Evolutionary conservation across 768 basidiomycete species (phyloP).

Genomic region (Rhizopogon vinicolor): DNA sequence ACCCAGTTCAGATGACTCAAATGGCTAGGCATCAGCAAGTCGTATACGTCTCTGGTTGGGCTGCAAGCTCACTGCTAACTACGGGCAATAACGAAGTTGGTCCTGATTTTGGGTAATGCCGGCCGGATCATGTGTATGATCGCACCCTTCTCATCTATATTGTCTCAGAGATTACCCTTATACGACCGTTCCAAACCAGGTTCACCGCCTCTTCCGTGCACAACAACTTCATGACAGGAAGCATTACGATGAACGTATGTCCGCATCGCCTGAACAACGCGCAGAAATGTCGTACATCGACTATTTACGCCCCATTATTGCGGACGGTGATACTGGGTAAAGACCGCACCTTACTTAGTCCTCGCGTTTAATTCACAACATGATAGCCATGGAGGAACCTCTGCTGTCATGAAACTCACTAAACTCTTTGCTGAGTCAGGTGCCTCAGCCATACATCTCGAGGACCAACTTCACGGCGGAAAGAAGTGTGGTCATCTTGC

Average conservation of each 20-base stretch:
- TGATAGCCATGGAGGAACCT: slow-evolving; percentile 83
- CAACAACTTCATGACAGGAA: slow-evolving; percentile 93
- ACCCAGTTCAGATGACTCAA: slow-evolving; percentile 93
- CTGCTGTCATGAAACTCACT: slow-evolving; percentile 89
- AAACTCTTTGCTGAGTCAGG: slow-evolving; percentile 96
- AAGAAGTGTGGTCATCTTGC: slow-evolving; percentile 94
- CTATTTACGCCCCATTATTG: slow-evolving; percentile 89
- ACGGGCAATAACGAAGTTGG: slow-evolving; percentile 91
- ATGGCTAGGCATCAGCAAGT: slow-evolving; percentile 85
- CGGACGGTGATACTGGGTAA: slow-evolving; percentile 92
- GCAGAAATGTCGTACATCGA: slow-evolving; percentile 76
- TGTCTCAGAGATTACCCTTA: slow-evolving; percentile 82
- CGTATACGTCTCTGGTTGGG: slow-evolving; percentile 94
- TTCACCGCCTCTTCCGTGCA: slow-evolving; percentile 85
- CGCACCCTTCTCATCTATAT: slow-evolving; percentile 1
- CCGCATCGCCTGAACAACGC: slow-evolving; percentile 56
- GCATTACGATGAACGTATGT: slow-evolving; percentile 83
- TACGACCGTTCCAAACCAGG: slow-evolving; percentile 94
- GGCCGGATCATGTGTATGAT: slow-evolving; percentile 1
- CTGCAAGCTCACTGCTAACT: slow-evolving; percentile 78
- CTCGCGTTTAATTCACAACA: slow-evolving; percentile 1
- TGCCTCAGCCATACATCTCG: slow-evolving; percentile 85
- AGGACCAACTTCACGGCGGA: slow-evolving; percentile 92
- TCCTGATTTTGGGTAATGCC: slow-evolving; percentile 73
- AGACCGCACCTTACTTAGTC: slow-evolving; percentile 12